A percentile compares a stretch with the other conserved stretches of the same genome.
Evolutionary conservation across 2,329 filamentous ascomycete species (phyloP).

Genomic region (Byssothecium circinans): DNA sequence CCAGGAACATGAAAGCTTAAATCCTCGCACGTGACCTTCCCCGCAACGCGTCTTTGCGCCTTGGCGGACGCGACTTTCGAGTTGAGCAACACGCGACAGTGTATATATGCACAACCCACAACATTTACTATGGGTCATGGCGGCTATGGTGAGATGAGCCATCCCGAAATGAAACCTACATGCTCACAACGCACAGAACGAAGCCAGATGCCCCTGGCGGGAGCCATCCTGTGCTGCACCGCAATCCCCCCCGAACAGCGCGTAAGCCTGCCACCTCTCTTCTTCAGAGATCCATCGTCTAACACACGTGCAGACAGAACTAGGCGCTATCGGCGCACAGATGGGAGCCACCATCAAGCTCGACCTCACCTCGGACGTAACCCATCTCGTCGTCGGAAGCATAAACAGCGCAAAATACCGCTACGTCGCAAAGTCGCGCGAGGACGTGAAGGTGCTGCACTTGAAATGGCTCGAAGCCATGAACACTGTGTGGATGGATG

Average conservation of each 20-base stretch:
- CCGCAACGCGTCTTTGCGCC: slow-evolving; percentile 9
- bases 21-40: slow-evolving; percentile 9
- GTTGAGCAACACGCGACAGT: background rate
- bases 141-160: slow-evolving; percentile 28
- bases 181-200: slow-evolving; percentile 27
- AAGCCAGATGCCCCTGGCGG: slow-evolving; percentile 47
- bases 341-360: slow-evolving; percentile 87
- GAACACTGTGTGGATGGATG: slow-evolving; percentile 76
- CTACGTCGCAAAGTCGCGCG: slow-evolving; percentile 86
- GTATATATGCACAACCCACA: slow-evolving; percentile 12
- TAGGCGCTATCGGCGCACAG: slow-evolving; percentile 68
- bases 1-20: slow-evolving; percentile 1
- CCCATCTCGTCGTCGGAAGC: slow-evolving; percentile 88
- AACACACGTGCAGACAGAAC: slow-evolving; percentile 48
- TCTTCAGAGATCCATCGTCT: slow-evolving; percentile 4
- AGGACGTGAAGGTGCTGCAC: slow-evolving; percentile 80
- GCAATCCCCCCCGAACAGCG: slow-evolving; percentile 78
- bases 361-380: slow-evolving; percentile 93
- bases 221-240: slow-evolving; percentile 83
- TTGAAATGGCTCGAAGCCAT: slow-evolving; percentile 85
- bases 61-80: slow-evolving; percentile 9
- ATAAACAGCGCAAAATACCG: slow-evolving; percentile 91
- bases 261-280: slow-evolving; percentile 50
- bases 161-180: background rate
- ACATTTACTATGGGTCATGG: slow-evolving; percentile 29